These are phyloP conservation scores for Cardamine occulta DNA, from an alignment of 345 rosid genomes.

Conservation along the genomic window DNA sequence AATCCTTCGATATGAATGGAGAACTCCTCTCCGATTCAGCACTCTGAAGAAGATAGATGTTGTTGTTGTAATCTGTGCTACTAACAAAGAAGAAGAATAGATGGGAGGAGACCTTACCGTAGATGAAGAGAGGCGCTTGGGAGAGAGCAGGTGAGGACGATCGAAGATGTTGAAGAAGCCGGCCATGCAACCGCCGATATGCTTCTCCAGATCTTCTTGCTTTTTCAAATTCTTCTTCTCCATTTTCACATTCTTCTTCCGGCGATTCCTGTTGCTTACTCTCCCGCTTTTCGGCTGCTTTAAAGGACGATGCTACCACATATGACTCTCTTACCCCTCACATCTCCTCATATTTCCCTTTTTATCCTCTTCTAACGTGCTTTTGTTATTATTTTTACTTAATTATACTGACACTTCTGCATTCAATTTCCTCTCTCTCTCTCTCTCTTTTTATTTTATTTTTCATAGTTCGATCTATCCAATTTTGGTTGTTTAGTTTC, in stretches of 20 bases:
- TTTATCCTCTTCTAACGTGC: conserved; percentile 23
- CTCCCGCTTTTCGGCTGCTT: conserved; percentile 88
- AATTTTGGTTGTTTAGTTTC: too few species aligned
- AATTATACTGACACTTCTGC: conserved; percentile 23
- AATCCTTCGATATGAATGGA: conserved; percentile 40
- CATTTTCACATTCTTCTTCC: conserved; percentile 40
- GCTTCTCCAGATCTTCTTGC: conserved; percentile 49
- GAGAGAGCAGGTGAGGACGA: conserved; percentile 69
- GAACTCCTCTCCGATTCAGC: conserved; percentile 1
- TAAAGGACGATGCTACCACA: conserved; percentile 35
- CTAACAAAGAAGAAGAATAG: neutral
- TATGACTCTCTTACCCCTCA: conserved; percentile 41
- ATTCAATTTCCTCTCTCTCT: neutral
- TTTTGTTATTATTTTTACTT: neutral
- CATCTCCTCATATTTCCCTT: conserved; percentile 3
- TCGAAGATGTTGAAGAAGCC: conserved; percentile 97
- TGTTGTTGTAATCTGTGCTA: neutral
- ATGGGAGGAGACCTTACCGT: conserved; percentile 14
- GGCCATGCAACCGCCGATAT: conserved; percentile 90
- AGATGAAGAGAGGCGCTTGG: conserved; percentile 66
- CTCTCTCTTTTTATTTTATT: too few species aligned
- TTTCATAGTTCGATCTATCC: neutral
- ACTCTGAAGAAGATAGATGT: conserved; percentile 1
- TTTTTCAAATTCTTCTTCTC: conserved; percentile 26
- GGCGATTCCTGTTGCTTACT: conserved; percentile 2